Evolutionary conservation across 1,139 yeast species (phyloP).

Genomic region (Candida sanyaensis): DNA sequence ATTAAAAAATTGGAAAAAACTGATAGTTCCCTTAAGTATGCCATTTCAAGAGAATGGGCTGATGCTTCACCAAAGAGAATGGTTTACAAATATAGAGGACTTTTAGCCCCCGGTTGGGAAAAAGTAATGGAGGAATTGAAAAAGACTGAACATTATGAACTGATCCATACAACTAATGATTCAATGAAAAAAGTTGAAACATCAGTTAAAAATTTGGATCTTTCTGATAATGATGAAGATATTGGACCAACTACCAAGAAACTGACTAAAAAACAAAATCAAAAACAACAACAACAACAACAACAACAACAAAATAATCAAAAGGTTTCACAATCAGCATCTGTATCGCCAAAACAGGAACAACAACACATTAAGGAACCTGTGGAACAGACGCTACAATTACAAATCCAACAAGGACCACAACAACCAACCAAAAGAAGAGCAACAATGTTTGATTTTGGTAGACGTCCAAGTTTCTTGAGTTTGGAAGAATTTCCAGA

Average conservation of each 20-base stretch:
- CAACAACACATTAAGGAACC: neutral
- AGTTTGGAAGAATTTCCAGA: neutral
- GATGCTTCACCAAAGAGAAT: conserved; percentile 85
- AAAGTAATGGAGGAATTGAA: conserved; percentile 49
- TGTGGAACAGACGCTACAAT: neutral
- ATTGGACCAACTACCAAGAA: neutral
- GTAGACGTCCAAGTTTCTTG: conserved; percentile 33
- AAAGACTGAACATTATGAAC: conserved; percentile 14
- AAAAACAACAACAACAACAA: too few relatives aligned
- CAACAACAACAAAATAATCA: conserved; percentile 9
- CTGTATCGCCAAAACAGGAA: neutral
- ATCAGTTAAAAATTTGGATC: neutral
- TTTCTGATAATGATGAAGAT: neutral
- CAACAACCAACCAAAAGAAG: conserved; percentile 32
- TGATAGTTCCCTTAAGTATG: conserved; percentile 67
- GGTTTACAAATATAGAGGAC: conserved; percentile 83
- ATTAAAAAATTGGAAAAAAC: conserved; percentile 84
- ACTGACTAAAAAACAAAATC: neutral
- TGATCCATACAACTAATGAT: neutral
- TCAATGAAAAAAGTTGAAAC: neutral
- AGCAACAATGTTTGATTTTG: conserved; percentile 52
- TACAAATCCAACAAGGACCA: neutral
- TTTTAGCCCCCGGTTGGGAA: conserved; percentile 70
- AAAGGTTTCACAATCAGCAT: neutral
- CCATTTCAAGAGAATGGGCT: conserved; percentile 84